Evolutionary conservation across 73 alveolate genomes (phyloP).

Genomic region (Stentor roeselii): DNA sequence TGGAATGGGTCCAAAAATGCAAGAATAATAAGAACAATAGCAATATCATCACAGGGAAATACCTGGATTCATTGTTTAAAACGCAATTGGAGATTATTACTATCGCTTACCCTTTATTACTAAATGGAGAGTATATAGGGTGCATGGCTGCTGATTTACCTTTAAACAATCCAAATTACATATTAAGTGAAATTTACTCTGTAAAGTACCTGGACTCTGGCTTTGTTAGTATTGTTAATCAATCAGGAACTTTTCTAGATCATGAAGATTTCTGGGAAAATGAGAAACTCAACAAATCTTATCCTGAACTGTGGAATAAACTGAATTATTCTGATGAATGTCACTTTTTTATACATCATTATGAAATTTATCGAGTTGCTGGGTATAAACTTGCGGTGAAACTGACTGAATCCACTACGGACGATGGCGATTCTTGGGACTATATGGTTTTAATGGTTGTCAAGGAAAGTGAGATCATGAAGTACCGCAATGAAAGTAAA

Average conservation of each 20-base stretch:
- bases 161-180: not conserved
- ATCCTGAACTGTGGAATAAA: not conserved
- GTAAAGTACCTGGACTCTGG: not conserved
- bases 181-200: not conserved
- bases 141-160: not conserved
- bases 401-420: not conserved
- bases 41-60: not conserved
- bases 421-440: not conserved
- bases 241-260: not conserved
- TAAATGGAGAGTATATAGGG: not conserved
- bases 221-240: not conserved
- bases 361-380: conserved; percentile 15
- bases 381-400: not conserved
- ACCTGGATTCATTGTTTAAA: not conserved
- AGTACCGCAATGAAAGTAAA: conserved; percentile 4
- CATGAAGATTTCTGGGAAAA: not conserved
- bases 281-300: not conserved
- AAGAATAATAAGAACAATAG: not conserved
- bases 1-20: not conserved
- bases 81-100: not conserved
- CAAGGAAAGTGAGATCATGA: not conserved
- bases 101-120: not conserved
- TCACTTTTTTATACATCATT: not conserved
- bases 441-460: not conserved
- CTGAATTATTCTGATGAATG: not conserved